Conservation (phyloP, 1,284 basidiomycete genomes). For the Mycena citricolor region DNA sequence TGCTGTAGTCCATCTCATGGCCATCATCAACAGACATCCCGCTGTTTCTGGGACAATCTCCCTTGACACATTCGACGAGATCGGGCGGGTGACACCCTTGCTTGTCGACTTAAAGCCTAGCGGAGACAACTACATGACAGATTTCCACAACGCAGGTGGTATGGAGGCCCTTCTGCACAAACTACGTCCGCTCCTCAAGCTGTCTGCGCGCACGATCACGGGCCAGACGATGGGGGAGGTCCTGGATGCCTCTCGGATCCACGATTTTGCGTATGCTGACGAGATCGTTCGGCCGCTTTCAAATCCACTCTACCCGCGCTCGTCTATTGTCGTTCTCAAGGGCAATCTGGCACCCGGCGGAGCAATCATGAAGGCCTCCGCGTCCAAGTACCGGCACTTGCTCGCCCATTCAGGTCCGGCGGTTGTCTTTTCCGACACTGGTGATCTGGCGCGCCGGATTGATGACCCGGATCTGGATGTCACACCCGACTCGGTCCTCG, state of each 20-base stretch:
- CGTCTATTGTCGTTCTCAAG: constrained; percentile 89
- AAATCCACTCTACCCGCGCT: constrained; percentile 88
- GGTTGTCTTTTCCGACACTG: constrained; percentile 20
- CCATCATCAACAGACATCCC: constrained; percentile 86
- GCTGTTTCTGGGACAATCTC: constrained; percentile 44
- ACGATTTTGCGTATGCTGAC: constrained; percentile 46
- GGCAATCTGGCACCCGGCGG: constrained; percentile 91
- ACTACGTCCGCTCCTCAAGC: constrained; percentile 80
- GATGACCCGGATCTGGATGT: constrained; percentile 21
- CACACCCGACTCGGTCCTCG: constrained; percentile 19
- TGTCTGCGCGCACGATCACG: constrained; percentile 88
- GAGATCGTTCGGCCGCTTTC: constrained; percentile 79
- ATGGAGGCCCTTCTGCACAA: constrained; percentile 85
- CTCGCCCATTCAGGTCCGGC: constrained; percentile 20
- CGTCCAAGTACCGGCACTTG: constrained; percentile 19
- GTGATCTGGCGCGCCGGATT: constrained; percentile 21
- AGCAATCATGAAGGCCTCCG: constrained; percentile 77
- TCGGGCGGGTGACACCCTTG: constrained; percentile 88
- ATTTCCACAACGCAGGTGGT: constrained; percentile 89
- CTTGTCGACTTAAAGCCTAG: constrained; percentile 91
- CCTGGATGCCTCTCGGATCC: constrained; percentile 55
- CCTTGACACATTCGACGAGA: constrained; percentile 91
- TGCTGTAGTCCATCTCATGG: constrained; percentile 89
- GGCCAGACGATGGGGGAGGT: constrained; percentile 91
- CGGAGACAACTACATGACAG: constrained; percentile 96